Evolutionary conservation across 176 grass and related monocot genomes (phyloP).

Genomic region (Tillandsia fasciculata): DNA sequence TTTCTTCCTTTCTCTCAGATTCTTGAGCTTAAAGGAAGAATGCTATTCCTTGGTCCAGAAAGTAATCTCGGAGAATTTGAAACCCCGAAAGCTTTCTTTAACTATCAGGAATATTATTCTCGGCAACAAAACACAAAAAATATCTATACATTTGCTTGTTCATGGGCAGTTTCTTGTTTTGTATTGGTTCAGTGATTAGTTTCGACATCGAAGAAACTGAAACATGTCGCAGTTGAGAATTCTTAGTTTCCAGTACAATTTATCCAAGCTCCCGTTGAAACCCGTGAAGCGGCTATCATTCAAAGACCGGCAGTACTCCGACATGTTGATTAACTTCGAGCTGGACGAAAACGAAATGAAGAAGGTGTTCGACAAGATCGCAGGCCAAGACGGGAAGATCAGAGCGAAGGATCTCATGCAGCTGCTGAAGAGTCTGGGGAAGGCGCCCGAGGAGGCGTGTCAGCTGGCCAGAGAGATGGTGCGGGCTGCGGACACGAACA

Average conservation of each 20-base stretch:
- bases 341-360: constrained; percentile 52
- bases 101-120: constrained; percentile 29
- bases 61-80: constrained; percentile 24
- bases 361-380: constrained; percentile 47
- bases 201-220: neutral
- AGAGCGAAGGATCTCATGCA: constrained; percentile 13
- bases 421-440: constrained; percentile 25
- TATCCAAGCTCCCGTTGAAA: constrained; percentile 34
- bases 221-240: constrained; percentile 48
- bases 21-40: constrained; percentile 5
- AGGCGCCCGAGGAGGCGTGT: neutral
- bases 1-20: constrained; percentile 29
- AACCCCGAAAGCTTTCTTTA: constrained; percentile 35
- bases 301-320: constrained; percentile 36
- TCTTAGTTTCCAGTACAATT: constrained; percentile 61
- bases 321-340: constrained; percentile 31
- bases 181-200: neutral
- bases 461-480: constrained; percentile 42
- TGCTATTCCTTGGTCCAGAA: constrained; percentile 5
- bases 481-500: constrained; percentile 31
- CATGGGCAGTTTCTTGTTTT: neutral
- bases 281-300: constrained; percentile 13
- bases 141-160: constrained; percentile 10
- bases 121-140: neutral
- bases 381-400: constrained; percentile 21